Evolutionary conservation across 2,329 filamentous ascomycete genomes (phyloP).

Genomic region (Colletotrichum truncatum): DNA sequence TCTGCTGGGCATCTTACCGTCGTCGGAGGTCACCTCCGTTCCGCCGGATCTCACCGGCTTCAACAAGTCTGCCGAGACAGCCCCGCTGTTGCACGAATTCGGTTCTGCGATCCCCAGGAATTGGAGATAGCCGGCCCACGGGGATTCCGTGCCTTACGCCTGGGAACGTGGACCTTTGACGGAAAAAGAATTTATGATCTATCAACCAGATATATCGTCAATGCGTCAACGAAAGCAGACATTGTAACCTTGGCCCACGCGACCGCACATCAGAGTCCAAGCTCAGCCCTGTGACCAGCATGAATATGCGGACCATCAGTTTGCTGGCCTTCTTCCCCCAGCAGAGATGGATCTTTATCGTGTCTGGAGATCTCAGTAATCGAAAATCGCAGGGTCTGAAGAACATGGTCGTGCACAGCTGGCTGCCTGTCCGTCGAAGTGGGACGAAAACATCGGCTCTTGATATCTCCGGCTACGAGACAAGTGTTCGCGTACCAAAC

Average conservation of each 20-base stretch:
- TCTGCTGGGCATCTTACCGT: neutral
- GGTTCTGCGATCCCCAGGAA: neutral
- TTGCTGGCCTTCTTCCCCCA: too few relatives aligned
- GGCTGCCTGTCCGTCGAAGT: too few relatives aligned
- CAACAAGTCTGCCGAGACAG: neutral
- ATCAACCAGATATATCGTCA: neutral
- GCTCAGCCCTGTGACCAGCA: neutral
- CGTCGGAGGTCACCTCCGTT: neutral
- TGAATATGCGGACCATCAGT: neutral
- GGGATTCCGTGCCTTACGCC: neutral
- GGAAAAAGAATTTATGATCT: neutral
- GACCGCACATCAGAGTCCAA: neutral
- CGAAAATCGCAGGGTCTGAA: too few relatives aligned
- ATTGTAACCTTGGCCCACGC: slow-evolving; percentile 1
- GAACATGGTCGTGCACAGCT: too few relatives aligned
- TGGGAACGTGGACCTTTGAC: neutral
- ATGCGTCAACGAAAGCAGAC: neutral
- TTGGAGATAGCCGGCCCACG: neutral
- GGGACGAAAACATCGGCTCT: too few relatives aligned
- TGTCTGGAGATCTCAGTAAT: too few relatives aligned
- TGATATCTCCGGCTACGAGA: too few relatives aligned
- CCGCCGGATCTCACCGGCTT: neutral
- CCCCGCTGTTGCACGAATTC: neutral
- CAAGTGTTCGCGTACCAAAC: too few relatives aligned
- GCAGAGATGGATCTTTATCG: too few relatives aligned